phyloP scores from a whole-genome alignment of 306 rosid species.

The Trifolium subterraneum region DNA sequence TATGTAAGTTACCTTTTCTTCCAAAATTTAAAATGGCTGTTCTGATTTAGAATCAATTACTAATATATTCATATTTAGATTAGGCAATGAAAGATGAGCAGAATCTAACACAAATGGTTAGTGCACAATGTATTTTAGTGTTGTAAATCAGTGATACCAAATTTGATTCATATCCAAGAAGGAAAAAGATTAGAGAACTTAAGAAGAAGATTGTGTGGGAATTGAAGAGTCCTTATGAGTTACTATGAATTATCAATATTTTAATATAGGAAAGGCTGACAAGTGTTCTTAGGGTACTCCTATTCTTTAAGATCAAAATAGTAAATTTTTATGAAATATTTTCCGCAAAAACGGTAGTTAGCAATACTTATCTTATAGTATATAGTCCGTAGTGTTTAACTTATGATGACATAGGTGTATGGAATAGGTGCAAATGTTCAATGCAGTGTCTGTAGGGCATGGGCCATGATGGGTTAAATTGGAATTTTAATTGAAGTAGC shows the following conservation, averaged over 20 bases:
- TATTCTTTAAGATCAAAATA: too few relatives aligned
- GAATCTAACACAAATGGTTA: too few relatives aligned
- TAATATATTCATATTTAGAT: constrained; percentile 24
- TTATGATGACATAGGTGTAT: not conserved
- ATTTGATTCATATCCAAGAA: not conserved
- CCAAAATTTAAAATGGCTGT: not conserved
- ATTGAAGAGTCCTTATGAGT: not conserved
- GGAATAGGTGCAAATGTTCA: not conserved
- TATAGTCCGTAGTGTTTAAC: not conserved
- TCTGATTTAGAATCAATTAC: not conserved
- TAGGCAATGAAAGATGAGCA: not conserved
- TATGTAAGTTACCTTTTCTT: constrained; percentile 1
- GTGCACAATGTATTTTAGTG: too few relatives aligned
- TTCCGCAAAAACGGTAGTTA: too few relatives aligned
- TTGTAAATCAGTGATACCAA: too few relatives aligned
- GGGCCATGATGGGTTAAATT: constrained; percentile 6
- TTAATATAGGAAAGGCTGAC: too few relatives aligned
- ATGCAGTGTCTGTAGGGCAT: constrained; percentile 10
- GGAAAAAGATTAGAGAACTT: not conserved
- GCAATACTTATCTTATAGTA: too few relatives aligned
- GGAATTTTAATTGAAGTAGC: constrained; percentile 17
- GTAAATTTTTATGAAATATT: too few relatives aligned
- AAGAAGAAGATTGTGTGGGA: not conserved
- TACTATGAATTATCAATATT: constrained; percentile 13
- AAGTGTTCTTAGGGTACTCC: too few relatives aligned